Percentiles rank a stretch among this genome's conserved stretches.
Evolutionary conservation across 768 basidiomycete species (phyloP).

Genomic region (Lentinula guzmanii): DNA sequence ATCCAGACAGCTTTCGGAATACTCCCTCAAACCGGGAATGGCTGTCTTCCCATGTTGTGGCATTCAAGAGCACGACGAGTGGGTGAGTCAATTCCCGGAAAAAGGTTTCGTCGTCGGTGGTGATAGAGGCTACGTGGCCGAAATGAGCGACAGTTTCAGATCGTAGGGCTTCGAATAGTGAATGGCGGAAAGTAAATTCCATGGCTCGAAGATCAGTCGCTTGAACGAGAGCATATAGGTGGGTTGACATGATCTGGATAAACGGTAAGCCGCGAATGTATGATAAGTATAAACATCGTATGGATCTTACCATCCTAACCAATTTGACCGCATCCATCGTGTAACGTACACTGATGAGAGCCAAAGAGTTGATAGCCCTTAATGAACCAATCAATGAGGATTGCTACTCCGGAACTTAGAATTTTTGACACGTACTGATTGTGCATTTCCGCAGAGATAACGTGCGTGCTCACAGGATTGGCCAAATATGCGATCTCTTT

Average conservation of each 20-base stretch:
- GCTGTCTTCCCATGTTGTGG: background rate
- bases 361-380: background rate
- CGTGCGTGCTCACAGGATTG: background rate
- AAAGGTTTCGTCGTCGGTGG: background rate
- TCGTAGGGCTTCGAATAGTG: background rate
- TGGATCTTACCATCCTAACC: background rate
- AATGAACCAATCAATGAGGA: background rate
- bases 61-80: background rate
- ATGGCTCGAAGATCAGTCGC: slow-evolving; percentile 2
- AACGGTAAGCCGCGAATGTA: background rate
- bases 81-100: background rate
- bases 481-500: slow-evolving; percentile 34
- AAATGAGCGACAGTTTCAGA: background rate
- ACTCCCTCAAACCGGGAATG: background rate
- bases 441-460: background rate
- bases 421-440: background rate
- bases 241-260: background rate
- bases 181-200: background rate
- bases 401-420: background rate
- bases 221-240: background rate
- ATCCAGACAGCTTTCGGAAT: background rate
- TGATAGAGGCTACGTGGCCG: background rate
- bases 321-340: background rate
- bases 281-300: background rate
- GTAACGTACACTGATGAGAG: background rate